phyloP scores from a whole-genome alignment of 331 rosid species.

The Dryas integrifolia region DNA sequence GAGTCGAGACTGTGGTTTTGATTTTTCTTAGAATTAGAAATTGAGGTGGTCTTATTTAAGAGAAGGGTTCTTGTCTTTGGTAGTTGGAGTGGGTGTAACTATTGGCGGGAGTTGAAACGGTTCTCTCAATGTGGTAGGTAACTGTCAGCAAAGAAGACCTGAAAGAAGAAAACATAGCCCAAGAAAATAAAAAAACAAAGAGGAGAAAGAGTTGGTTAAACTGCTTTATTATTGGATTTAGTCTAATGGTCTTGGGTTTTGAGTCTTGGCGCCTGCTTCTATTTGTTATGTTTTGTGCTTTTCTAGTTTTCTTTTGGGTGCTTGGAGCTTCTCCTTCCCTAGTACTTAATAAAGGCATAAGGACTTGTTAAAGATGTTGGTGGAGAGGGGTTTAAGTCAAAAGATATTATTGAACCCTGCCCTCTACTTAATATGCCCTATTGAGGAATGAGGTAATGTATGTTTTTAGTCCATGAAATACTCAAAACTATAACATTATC shows the following conservation, averaged over 20 bases:
- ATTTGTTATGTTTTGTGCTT: background rate
- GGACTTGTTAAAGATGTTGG: background rate
- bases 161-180: background rate
- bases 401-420: background rate
- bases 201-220: conserved; percentile 38
- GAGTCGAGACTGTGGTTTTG: no score
- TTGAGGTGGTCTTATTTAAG: background rate
- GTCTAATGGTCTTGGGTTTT: background rate
- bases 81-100: background rate
- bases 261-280: background rate
- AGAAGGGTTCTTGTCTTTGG: background rate
- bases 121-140: background rate
- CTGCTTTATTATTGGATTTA: conserved; percentile 36
- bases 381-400: background rate
- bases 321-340: background rate
- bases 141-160: background rate
- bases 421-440: no score
- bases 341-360: background rate
- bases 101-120: background rate
- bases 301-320: background rate
- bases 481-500: background rate
- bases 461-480: no score
- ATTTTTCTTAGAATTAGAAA: background rate
- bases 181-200: background rate
- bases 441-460: no score